Base-by-base conservation (phyloP, 139 green algal species). In the Haematococcus lacustris region DNA sequence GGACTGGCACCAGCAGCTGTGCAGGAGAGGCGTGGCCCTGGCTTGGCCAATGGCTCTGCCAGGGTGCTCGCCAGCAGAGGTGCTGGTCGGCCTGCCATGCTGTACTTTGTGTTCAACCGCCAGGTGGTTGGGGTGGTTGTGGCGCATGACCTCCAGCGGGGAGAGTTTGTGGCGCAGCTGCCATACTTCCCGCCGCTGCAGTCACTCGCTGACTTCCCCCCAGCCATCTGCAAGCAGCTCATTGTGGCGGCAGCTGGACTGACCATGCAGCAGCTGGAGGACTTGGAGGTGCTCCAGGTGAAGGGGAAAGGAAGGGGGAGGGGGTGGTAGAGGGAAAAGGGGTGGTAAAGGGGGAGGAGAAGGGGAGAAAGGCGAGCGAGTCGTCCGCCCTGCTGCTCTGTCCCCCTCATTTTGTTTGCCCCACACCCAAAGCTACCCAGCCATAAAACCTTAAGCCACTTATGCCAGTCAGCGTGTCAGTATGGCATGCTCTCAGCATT, bases 151-250 rank as follows among this genome's bases (percentile, higher is more conserved):
- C 71, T 98, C 0, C 3, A 47, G 0, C 17, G 66, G 3, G 94
- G 93, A 0, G 94, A 98, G 75, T 97, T 98, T 83, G 94, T 98
- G 60, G 91, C 87, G 6, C 93, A 97, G 88, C 86, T 98, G 30
- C 93, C 93, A 0, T 94, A 86, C 85, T 97, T 92, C 68, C 90
- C 93, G 17, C 93, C 93, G 0, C 71, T 94, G 23, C 93, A 97
- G 74, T 85, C 76, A 0, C 38, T 74, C 0, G 75, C 72, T 28
- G 88, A 96, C 51, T 97, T 97, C 78, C 81, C 80, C 0, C 50
- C 61, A 0, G 60, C 67, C 0, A 38, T 73, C 2, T 93, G 86
- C 51, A 38, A 34, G 21, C 33, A 76, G 13, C 71, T 93, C 17
- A 59, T 96, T 25, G 59, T 41, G 17, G 67, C 71, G 3, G 80